Conservation (phyloP, 2,329 filamentous ascomycete genomes). For the Myriosclerotinia duriaeana region DNA sequence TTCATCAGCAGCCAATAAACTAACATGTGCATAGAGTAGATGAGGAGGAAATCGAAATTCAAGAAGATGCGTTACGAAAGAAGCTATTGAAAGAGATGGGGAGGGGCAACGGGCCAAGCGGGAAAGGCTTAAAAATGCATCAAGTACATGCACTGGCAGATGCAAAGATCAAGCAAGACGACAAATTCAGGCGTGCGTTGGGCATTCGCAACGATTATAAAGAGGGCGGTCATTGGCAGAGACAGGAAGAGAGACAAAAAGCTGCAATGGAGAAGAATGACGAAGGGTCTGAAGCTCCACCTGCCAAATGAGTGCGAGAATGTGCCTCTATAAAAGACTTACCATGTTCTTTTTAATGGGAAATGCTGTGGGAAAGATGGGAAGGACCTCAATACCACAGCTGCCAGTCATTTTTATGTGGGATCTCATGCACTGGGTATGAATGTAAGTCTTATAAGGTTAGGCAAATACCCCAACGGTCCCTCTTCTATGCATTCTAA, state of each 20-base stretch:
- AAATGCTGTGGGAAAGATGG: neutral
- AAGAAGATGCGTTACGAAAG: conserved; percentile 64
- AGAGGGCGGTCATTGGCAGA: conserved; percentile 82
- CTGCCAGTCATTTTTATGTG: neutral
- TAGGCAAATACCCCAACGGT: neutral
- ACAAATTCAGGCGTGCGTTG: conserved; percentile 79
- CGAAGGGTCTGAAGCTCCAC: conserved; percentile 1
- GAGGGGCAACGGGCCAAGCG: conserved; percentile 43
- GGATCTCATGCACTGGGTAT: neutral
- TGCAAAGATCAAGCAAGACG: conserved; percentile 94
- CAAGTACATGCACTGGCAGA: conserved; percentile 95
- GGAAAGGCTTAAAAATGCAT: conserved; percentile 74
- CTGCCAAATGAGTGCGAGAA: neutral
- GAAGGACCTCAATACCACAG: neutral
- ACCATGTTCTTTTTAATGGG: no score
- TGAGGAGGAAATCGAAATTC: conserved; percentile 86
- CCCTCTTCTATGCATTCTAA: conserved; percentile 21
- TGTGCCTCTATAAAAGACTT: neutral
- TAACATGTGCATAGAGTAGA: conserved; percentile 55
- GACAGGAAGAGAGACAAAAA: conserved; percentile 56
- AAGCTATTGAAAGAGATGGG: conserved; percentile 53
- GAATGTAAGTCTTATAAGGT: conserved; percentile 14
- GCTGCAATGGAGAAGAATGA: conserved; percentile 22
- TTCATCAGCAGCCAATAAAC: neutral
- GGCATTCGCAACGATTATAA: conserved; percentile 85